phyloP scores from a whole-genome alignment of 441 rosid species.

The Cnidoscolus chayamansa region DNA sequence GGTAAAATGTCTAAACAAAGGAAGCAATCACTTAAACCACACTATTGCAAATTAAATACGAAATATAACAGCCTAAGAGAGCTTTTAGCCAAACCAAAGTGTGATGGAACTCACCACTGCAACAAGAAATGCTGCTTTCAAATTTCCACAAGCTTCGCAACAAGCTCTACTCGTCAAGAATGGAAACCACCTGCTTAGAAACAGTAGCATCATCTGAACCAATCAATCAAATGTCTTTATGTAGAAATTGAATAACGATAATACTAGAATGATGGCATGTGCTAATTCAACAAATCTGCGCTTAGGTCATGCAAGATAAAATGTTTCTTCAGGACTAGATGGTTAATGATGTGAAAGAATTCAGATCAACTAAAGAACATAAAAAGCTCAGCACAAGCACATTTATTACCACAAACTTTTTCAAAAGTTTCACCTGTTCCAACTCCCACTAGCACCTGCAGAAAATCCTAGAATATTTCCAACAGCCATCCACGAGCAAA shows the following conservation, averaged over 20 bases:
- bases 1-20: not conserved
- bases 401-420: not conserved
- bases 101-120: constrained; percentile 64
- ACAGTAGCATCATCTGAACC: constrained; percentile 20
- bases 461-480: constrained; percentile 96
- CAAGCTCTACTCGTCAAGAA: constrained; percentile 85
- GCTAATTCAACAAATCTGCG: constrained; percentile 6
- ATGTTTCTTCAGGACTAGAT: not conserved
- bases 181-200: constrained; percentile 86
- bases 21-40: not conserved
- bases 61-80: not conserved
- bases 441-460: constrained; percentile 87
- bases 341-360: not conserved
- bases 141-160: constrained; percentile 94
- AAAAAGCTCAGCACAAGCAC: not conserved
- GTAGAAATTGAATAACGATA: constrained; percentile 13
- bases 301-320: not conserved
- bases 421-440: constrained; percentile 66
- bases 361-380: not conserved
- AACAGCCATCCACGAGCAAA: constrained; percentile 96
- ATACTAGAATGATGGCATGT: not conserved
- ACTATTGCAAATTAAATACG: not conserved
- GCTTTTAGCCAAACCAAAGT: not conserved
- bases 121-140: constrained; percentile 92
- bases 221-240: constrained; percentile 12